These are phyloP conservation scores for Fusarium miscanthi DNA, from an alignment of 2,329 filamentous ascomycete genomes.

Conservation along the genomic window DNA sequence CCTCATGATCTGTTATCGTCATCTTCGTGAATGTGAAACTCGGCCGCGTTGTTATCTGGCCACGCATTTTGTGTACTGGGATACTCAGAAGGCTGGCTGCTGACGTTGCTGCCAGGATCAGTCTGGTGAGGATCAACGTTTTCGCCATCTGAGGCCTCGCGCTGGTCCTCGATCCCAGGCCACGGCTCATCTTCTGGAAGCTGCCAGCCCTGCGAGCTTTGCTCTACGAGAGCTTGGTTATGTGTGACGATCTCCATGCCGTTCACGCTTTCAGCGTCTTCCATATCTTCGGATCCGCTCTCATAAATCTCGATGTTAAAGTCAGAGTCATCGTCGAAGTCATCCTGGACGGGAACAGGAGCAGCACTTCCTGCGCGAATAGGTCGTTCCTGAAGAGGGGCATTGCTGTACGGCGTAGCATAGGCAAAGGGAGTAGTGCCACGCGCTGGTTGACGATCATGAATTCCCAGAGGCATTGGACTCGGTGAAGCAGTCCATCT, in stretches of 20 bases:
- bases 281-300: constrained; percentile 50
- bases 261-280: constrained; percentile 42
- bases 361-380: constrained; percentile 46
- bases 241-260: constrained; percentile 46
- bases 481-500: constrained; percentile 64
- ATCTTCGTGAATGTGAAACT: constrained; percentile 58
- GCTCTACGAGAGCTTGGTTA: constrained; percentile 28
- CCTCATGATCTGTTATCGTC: constrained; percentile 39
- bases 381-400: constrained; percentile 57
- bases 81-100: constrained; percentile 67
- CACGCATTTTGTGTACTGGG: constrained; percentile 62
- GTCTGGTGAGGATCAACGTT: constrained; percentile 59
- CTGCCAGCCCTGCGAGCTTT: constrained; percentile 46
- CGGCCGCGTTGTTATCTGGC: constrained; percentile 46
- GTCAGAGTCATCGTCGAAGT: constrained; percentile 52
- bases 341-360: constrained; percentile 46
- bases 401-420: constrained; percentile 78
- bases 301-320: constrained; percentile 53
- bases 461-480: constrained; percentile 52
- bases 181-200: constrained; percentile 66
- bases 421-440: constrained; percentile 74
- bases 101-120: constrained; percentile 52
- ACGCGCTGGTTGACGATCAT: constrained; percentile 52
- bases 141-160: constrained; percentile 60
- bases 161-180: constrained; percentile 66